These are phyloP conservation scores for Cordia subcordata DNA, from an alignment of 257 asterid species.

Conservation along the genomic window DNA sequence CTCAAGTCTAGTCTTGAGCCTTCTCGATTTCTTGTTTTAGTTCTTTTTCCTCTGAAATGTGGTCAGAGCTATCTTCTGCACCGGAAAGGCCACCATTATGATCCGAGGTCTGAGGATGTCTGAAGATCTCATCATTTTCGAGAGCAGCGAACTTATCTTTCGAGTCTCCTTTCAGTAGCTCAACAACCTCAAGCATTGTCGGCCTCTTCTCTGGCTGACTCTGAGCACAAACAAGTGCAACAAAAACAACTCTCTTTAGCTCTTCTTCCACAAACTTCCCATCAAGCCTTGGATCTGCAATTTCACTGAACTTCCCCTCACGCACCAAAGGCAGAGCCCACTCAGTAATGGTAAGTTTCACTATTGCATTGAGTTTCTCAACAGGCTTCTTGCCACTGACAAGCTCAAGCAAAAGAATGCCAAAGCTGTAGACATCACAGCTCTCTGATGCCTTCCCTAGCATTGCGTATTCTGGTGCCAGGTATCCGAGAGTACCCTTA, in stretches of 20 bases:
- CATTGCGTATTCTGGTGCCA: slow-evolving; percentile 92
- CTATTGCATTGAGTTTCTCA: slow-evolving; percentile 45
- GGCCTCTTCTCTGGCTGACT: slow-evolving; percentile 76
- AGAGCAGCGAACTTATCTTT: slow-evolving; percentile 57
- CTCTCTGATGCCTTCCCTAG: slow-evolving; percentile 82
- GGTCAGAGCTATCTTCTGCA: slow-evolving; percentile 43
- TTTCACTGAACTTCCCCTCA: slow-evolving; percentile 51
- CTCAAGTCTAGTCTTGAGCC: slow-evolving; percentile 15
- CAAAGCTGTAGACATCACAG: slow-evolving; percentile 90
- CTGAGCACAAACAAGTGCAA: slow-evolving; percentile 63
- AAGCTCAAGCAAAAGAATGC: slow-evolving; percentile 88
- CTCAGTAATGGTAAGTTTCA: slow-evolving; percentile 56
- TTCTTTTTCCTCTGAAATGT: slow-evolving; percentile 28
- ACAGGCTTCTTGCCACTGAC: slow-evolving; percentile 87
- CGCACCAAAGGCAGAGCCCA: slow-evolving; percentile 83
- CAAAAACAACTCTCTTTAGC: slow-evolving; percentile 63
- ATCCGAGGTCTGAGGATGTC: slow-evolving; percentile 26
- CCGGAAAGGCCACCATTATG: slow-evolving; percentile 20
- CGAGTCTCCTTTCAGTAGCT: slow-evolving; percentile 60
- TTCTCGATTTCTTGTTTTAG: slow-evolving; percentile 47
- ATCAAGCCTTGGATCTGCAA: slow-evolving; percentile 60
- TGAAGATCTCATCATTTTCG: slow-evolving; percentile 73
- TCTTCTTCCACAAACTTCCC: slow-evolving; percentile 68
- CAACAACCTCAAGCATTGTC: slow-evolving; percentile 69
- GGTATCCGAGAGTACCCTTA: slow-evolving; percentile 90